Percentiles rank a stretch among this genome's conserved stretches.
Evolutionary conservation across 1,139 yeast genomes (phyloP).

Genomic region (Geotrichum aggregatum): DNA sequence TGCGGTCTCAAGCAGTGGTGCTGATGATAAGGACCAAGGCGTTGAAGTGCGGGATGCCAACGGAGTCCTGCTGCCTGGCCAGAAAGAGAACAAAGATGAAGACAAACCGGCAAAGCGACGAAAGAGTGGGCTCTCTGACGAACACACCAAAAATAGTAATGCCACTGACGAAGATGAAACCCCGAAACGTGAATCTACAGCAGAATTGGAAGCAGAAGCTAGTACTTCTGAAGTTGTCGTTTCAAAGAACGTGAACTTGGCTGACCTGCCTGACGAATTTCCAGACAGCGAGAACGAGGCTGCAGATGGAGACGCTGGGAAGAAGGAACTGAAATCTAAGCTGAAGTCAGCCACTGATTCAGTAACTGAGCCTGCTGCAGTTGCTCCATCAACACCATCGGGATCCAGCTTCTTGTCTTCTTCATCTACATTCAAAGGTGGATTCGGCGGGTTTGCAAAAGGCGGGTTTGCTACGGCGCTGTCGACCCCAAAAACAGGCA

Average conservation of each 20-base stretch:
- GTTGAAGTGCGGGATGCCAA: conserved; percentile 3
- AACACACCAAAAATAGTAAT: neutral
- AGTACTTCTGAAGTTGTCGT: neutral
- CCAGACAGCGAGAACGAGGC: conserved; percentile 15
- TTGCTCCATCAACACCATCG: conserved; percentile 6
- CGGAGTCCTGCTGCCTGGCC: neutral
- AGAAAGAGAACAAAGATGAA: neutral
- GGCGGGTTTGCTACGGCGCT: conserved; percentile 11
- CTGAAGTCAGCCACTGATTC: too few species aligned
- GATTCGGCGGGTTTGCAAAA: conserved; percentile 23
- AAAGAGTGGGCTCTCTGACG: conserved; percentile 5
- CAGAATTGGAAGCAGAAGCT: conserved; percentile 10
- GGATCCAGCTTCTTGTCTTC: conserved; percentile 9
- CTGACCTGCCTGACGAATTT: conserved; percentile 12
- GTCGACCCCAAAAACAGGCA: conserved; percentile 3
- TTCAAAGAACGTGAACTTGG: conserved; percentile 2
- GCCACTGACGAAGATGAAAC: neutral
- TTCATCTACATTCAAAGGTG: conserved; percentile 20
- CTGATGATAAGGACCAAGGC: neutral
- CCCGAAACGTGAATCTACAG: conserved; percentile 5
- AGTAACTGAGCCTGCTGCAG: conserved; percentile 9
- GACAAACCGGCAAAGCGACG: conserved; percentile 6
- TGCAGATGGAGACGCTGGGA: conserved; percentile 6
- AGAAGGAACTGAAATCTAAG: conserved; percentile 6
- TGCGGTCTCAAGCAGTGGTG: neutral